These are phyloP conservation scores for Agaricus blazei DNA, from an alignment of 768 basidiomycete genomes.

Conservation along the genomic window DNA sequence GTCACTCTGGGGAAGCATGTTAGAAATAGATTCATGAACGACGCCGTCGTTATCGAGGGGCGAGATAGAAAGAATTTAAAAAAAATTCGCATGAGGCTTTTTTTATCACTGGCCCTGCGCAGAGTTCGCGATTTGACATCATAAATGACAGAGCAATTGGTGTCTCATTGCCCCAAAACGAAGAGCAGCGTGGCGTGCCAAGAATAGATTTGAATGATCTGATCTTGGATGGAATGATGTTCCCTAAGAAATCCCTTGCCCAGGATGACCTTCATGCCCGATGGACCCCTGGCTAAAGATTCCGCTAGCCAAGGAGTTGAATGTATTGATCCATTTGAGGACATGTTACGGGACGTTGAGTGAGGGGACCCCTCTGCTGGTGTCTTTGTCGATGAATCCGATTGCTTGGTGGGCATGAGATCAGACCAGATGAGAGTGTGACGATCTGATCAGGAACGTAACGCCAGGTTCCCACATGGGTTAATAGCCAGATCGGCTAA, in stretches of 20 bases:
- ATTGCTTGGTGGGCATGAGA: not conserved
- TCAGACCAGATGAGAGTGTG: constrained; percentile 4
- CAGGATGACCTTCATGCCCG: not conserved
- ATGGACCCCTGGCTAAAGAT: not conserved
- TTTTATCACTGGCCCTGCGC: too few relatives aligned
- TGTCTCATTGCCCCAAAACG: not conserved
- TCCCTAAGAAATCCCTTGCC: not conserved
- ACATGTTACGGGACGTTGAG: too few relatives aligned
- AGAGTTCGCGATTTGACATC: too few relatives aligned
- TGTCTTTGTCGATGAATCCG: not conserved
- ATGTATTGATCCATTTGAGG: too few relatives aligned
- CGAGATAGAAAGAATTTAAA: too few relatives aligned
- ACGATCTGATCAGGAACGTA: constrained; percentile 13
- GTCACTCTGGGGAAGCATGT: too few relatives aligned
- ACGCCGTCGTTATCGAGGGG: too few relatives aligned
- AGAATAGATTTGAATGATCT: constrained; percentile 6
- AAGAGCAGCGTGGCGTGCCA: not conserved
- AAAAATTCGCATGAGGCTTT: too few relatives aligned
- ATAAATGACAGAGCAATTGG: too few relatives aligned
- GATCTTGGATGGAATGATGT: constrained; percentile 8
- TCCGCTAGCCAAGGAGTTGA: not conserved
- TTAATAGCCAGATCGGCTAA: not conserved
- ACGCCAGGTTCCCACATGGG: constrained; percentile 8
- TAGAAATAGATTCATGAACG: too few relatives aligned
- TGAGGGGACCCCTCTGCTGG: too few relatives aligned